Conservation (phyloP, 116 monocot species). For the Phalaenopsis hybrid region DNA sequence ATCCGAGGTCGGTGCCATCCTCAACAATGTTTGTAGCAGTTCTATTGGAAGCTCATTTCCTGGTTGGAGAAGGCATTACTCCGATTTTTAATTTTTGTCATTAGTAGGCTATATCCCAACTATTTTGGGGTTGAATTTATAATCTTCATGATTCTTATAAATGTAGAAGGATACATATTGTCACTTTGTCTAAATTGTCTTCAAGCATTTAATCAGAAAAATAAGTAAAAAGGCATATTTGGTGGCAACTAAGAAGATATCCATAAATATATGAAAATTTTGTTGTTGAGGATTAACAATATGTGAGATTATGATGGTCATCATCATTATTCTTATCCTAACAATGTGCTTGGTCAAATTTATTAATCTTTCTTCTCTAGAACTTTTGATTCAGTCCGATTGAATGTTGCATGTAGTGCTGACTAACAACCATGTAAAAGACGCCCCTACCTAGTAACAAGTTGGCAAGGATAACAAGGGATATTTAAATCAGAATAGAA, state of each 20-base stretch:
- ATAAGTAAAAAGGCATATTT: not conserved
- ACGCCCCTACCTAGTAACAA: not conserved
- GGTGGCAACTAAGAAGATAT: not conserved
- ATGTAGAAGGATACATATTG: not conserved
- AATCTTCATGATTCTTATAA: not conserved
- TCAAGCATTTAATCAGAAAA: not conserved
- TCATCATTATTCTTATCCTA: not conserved
- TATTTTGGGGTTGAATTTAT: not conserved
- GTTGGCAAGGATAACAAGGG: not conserved
- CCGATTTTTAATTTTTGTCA: not conserved
- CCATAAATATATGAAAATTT: not conserved
- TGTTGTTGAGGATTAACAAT: not conserved
- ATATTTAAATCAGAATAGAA: not conserved
- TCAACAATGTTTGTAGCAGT: constrained; percentile 53
- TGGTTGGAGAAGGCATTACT: constrained; percentile 15
- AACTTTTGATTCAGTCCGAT: not conserved
- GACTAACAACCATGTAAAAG: not conserved
- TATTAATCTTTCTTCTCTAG: not conserved
- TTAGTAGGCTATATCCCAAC: not conserved
- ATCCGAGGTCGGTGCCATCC: constrained; percentile 60
- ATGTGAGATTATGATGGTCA: not conserved
- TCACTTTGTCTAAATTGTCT: not conserved
- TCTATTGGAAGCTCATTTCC: constrained; percentile 71
- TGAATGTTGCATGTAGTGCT: not conserved
- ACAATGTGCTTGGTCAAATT: not conserved